Evolutionary conservation across 31 red algal genomes (phyloP).

Genomic region (Asparagopsis taxiformis): DNA sequence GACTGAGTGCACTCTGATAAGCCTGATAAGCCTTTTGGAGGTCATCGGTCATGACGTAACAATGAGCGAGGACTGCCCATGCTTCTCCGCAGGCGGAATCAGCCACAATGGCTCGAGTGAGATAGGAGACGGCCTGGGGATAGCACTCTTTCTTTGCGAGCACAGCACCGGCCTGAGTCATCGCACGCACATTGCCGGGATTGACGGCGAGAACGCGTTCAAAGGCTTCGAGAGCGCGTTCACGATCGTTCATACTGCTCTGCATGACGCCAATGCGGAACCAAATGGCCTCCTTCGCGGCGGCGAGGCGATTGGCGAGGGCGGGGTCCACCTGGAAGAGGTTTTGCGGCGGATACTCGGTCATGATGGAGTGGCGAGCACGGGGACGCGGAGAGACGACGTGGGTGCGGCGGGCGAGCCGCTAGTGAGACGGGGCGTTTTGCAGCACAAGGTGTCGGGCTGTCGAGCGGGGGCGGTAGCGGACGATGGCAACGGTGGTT

Average conservation of each 20-base stretch:
- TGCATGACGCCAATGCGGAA: slow-evolving; percentile 82
- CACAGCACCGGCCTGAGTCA: slow-evolving; percentile 85
- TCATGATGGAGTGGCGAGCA: no score
- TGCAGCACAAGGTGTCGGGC: no score
- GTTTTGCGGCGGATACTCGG: slow-evolving; percentile 33
- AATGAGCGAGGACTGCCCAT: slow-evolving; percentile 92
- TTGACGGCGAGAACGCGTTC: slow-evolving; percentile 75
- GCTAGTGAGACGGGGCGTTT: no score
- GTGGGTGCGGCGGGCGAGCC: no score
- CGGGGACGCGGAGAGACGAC: no score
- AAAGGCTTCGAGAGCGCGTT: slow-evolving; percentile 88
- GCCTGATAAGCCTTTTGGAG: slow-evolving; percentile 89
- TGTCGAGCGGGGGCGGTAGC: no score
- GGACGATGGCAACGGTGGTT: no score
- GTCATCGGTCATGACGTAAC: slow-evolving; percentile 89
- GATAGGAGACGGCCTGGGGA: slow-evolving; percentile 52
- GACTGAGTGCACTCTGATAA: slow-evolving; percentile 81
- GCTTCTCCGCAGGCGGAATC: slow-evolving; percentile 77
- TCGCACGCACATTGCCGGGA: slow-evolving; percentile 60
- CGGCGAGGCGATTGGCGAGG: slow-evolving; percentile 26
- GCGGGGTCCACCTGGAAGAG: slow-evolving; percentile 49
- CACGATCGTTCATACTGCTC: slow-evolving; percentile 74
- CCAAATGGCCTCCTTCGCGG: slow-evolving; percentile 84
- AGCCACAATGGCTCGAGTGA: slow-evolving; percentile 65
- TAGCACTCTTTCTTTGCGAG: slow-evolving; percentile 86